Evolutionary conservation across 2,329 filamentous ascomycete species (phyloP), one percentile per base, ranked within the genome.

Genomic region (Clonostachys rosea): DNA sequence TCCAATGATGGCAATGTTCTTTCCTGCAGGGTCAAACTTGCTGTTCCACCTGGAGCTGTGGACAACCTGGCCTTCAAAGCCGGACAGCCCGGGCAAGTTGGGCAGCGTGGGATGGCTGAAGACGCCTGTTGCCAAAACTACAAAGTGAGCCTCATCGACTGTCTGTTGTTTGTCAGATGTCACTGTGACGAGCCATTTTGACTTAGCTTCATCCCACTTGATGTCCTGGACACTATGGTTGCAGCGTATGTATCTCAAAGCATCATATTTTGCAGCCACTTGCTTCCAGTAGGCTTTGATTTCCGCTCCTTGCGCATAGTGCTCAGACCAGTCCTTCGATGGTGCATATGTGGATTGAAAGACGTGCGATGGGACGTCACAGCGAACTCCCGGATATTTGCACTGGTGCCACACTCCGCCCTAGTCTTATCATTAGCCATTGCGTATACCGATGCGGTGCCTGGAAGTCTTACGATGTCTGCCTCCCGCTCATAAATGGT

Each of bases 311-410:
- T 79, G 78, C 0, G 85, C 78, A 56, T 87, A 89, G 49, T 83
- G 74, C 54, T 87, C 81, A 0, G 74, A 75, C 86, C 86, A 90
- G 53, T 86, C 72, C 0, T 75, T 78, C 47, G 88, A 89, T 1
- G 84, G 83, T 7, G 73, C 71, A 59, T 87, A 89, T 0, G 80
- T 82, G 8, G 78, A 78, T 57, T 88, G 84, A 55, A 89, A 89
- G 18, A 84, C 82, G 59, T 87, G 82, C 1, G 83, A 78, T 0
- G 85, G 83, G 13, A 89, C 14, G 24, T 30, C 24, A 16, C 12
- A 69, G 8, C 24, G 24, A 30, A 30, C 24, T 7, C 24, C 24
- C 24, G 24, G 24, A 30, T 30, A 30, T 30, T 8, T 30, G 8
- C 24, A 30, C 24, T 30, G 24, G 24, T 30, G 24, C 24, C 24